Base-by-base conservation (phyloP, 345 rosid species). In the Noccaea caerulescens region DNA sequence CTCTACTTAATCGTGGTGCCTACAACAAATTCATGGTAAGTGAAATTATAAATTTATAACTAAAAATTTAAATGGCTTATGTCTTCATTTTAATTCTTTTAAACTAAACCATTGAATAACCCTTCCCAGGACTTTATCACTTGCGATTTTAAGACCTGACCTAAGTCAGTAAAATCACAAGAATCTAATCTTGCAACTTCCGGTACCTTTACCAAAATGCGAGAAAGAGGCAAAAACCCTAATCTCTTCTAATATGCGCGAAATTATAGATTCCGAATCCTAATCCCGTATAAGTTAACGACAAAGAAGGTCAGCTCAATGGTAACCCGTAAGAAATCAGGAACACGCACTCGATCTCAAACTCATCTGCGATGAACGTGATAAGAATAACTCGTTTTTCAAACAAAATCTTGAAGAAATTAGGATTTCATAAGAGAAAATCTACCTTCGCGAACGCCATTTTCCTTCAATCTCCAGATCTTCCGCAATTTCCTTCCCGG, bases 371-470 rank as follows among this genome's bases (percentile, higher is more conserved):
- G 46, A 51, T 47, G 12, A 74, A 8, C 20, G 38, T 20, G 18
- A 7, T 1, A 53, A 66, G 56, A 20, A 49, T 51, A 61, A 59
- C 34, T 52, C 73, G 23, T 13, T 34, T n/a, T 18, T 3, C 44
- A 10, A 10, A 7, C 36, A 62, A 34, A 7, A 53, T 37, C 52
- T 54, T 16, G 69, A 46, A 5, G 32, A 39, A 55, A 38, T 54
- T 45, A 8, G 3, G 23, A 4, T 32, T 9, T 11, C 10, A 16
- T 27, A 27, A 3, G 30, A 0, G 14, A 30, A 16, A n/a, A 39
- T 1, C 1, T 68, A 78, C 78, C 76, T 73, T 80, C 0, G 60
- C 71, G 47, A 72, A 76, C 59, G 79, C 80, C 75, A 68, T 45
- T 58, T 8, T 52, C 6, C 39, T 51, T 10, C 27, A 30, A 37